Percentiles rank a stretch among this genome's conserved stretches.
Conservation (phyloP, 768 basidiomycete genomes). For the Naganishia antarctica region DNA sequence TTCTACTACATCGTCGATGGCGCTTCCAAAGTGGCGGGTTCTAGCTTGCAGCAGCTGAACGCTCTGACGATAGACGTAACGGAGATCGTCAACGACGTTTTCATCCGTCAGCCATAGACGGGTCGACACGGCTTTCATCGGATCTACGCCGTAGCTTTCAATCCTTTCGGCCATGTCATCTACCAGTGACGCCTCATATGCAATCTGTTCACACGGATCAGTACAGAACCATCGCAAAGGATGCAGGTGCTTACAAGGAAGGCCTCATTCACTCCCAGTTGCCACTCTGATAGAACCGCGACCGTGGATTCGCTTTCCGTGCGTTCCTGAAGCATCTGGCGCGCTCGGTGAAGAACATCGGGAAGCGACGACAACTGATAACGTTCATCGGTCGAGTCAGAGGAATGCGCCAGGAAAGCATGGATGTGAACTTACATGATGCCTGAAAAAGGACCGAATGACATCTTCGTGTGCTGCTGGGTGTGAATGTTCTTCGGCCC, state of each 20-base stretch:
- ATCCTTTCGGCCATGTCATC: constrained; percentile 10
- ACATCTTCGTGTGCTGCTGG: constrained; percentile 8
- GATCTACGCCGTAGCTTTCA: constrained; percentile 1
- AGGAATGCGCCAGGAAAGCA: background rate
- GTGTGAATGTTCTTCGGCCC: constrained; percentile 16
- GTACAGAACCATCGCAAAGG: background rate
- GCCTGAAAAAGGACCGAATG: constrained; percentile 18
- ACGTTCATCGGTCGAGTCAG: background rate
- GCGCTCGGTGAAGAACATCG: constrained; percentile 5
- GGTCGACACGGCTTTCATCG: constrained; percentile 1
- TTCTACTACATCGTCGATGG: constrained; percentile 9
- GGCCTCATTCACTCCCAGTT: constrained; percentile 10
- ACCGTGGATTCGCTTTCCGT: constrained; percentile 2
- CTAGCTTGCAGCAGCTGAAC: constrained; percentile 12
- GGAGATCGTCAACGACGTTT: constrained; percentile 5
- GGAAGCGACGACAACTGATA: constrained; percentile 3
- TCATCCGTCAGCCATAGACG: constrained; percentile 24
- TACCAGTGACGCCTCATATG: constrained; percentile 11
- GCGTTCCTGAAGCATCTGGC: background rate
- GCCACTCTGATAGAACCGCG: constrained; percentile 11
- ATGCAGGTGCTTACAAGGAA: background rate
- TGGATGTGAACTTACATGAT: constrained; percentile 3
- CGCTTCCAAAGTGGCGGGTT: constrained; percentile 9
- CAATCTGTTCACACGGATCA: background rate
- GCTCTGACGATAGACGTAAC: constrained; percentile 19